Percentiles rank a stretch among this genome's conserved stretches.
These are phyloP conservation scores for Microsporum canis DNA, from an alignment of 2,329 filamentous ascomycete genomes.

Conservation along the genomic window DNA sequence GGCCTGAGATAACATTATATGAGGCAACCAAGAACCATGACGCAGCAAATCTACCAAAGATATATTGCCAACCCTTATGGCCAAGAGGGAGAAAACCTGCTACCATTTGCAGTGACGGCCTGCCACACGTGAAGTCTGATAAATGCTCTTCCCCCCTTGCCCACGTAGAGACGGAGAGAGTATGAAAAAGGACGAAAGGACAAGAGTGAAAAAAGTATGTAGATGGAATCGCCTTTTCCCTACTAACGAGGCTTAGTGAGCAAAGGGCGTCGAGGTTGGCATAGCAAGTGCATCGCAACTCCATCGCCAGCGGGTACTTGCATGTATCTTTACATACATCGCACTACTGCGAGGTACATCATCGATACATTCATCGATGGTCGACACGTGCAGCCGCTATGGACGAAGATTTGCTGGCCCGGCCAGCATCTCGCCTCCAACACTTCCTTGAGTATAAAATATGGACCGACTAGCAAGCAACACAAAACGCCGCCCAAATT, in stretches of 20 bases:
- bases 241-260: not conserved
- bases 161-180: not conserved
- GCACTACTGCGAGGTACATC: constrained; percentile 2
- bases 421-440: not conserved
- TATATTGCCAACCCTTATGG: not conserved
- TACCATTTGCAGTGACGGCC: not conserved
- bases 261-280: not conserved
- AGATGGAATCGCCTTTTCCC: not conserved
- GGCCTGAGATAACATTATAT: not conserved
- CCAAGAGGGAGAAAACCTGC: not conserved
- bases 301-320: not conserved
- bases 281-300: not conserved
- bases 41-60: not conserved
- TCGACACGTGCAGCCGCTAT: not conserved
- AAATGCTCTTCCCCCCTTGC: not conserved
- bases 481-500: not conserved
- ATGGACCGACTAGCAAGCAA: not conserved
- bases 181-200: not conserved
- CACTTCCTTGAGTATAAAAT: not conserved
- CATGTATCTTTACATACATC: not conserved
- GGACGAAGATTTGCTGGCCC: not conserved
- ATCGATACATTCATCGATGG: not conserved
- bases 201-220: not conserved
- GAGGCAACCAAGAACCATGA: not conserved
- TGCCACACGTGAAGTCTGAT: not conserved